Evolutionary conservation across 345 rosid genomes (phyloP).

Genomic region (Eucalyptus victrix): DNA sequence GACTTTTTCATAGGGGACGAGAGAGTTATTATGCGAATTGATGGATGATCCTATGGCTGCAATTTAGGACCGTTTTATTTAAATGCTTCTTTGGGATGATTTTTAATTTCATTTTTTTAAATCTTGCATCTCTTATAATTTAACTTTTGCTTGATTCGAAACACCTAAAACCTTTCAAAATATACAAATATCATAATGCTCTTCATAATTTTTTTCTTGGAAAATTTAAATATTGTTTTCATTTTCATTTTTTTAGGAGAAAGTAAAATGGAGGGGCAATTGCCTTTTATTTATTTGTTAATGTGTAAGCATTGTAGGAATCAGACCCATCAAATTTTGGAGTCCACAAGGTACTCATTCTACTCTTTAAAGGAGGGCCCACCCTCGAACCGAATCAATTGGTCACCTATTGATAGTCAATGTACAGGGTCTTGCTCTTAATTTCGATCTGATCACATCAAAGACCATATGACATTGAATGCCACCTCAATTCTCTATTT

Average conservation of each 20-base stretch:
- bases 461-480: neutral
- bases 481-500: neutral
- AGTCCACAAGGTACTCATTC: neutral
- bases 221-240: neutral
- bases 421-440: neutral
- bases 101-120: neutral
- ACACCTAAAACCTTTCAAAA: neutral
- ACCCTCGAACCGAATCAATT: neutral
- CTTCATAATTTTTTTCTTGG: neutral
- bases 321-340: neutral
- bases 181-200: neutral
- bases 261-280: neutral
- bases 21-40: neutral
- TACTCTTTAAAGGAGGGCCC: neutral
- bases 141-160: neutral
- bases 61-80: neutral
- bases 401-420: accelerated
- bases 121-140: neutral
- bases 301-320: neutral
- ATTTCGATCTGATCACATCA: accelerated
- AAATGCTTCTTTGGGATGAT: neutral
- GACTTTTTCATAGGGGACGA: neutral
- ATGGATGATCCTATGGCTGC: neutral
- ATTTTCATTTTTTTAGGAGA: neutral
- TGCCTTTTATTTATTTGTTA: neutral